A percentile compares a stretch with the other conserved stretches of the same genome.
These are phyloP conservation scores for Lecanicillium sp. DNA, from an alignment of 2,329 filamentous ascomycete species.

Conservation along the genomic window DNA sequence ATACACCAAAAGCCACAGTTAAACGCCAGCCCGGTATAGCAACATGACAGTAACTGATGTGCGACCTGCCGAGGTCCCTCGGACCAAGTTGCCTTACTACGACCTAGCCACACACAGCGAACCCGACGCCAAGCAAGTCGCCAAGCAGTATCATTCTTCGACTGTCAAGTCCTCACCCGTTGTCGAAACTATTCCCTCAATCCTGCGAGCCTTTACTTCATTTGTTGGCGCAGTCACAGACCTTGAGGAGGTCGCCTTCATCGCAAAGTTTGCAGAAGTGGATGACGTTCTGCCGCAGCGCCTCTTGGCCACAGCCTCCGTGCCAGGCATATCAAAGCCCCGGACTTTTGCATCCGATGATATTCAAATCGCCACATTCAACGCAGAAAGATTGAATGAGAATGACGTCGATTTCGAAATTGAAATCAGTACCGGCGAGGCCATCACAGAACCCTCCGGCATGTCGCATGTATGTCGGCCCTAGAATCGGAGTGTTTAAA, in stretches of 20 bases:
- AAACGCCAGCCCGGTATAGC: no score
- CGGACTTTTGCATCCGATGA: constrained; percentile 10
- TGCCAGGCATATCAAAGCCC: not conserved
- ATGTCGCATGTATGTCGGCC: constrained; percentile 3
- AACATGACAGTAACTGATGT: constrained; percentile 5
- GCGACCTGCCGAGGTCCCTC: constrained; percentile 7
- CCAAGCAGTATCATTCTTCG: constrained; percentile 1
- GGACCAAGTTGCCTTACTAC: constrained; percentile 11
- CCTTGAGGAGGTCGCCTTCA: constrained; percentile 8
- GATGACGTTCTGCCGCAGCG: not conserved
- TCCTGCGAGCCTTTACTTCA: constrained; percentile 3
- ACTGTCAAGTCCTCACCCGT: not conserved
- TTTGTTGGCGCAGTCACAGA: constrained; percentile 10
- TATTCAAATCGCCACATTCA: constrained; percentile 5
- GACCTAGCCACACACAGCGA: constrained; percentile 10
- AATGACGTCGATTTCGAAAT: constrained; percentile 5
- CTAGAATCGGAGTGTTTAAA: not conserved
- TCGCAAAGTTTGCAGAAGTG: constrained; percentile 2
- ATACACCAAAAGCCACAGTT: no score
- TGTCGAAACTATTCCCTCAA: not conserved
- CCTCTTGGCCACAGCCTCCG: not conserved
- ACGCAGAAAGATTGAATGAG: not conserved
- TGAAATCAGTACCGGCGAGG: not conserved
- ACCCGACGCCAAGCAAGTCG: constrained; percentile 2
- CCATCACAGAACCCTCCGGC: not conserved